Conservation (phyloP, 1,284 basidiomycete genomes). For the Trichosporon sp. region DNA sequence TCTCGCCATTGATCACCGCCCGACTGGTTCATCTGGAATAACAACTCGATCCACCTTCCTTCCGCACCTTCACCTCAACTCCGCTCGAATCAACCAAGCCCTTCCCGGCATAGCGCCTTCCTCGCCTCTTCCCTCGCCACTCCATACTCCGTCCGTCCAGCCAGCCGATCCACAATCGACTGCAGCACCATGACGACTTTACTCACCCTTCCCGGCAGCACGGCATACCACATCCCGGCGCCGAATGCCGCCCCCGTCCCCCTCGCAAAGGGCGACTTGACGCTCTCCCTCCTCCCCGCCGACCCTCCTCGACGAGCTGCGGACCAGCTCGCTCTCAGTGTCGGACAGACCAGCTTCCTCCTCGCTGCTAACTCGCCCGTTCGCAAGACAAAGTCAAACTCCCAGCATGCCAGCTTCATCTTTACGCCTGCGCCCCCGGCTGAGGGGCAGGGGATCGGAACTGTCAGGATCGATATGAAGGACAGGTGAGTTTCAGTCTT, state of each 20-base stretch:
- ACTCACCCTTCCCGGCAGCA: slow-evolving; percentile 33
- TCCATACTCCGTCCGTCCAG: background rate
- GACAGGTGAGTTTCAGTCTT: slow-evolving; percentile 33
- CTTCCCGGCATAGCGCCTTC: background rate
- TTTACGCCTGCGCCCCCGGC: slow-evolving; percentile 41
- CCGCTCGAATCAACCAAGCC: background rate
- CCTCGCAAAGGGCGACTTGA: slow-evolving; percentile 39
- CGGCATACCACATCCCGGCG: slow-evolving; percentile 40
- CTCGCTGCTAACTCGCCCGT: slow-evolving; percentile 34
- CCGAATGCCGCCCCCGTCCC: slow-evolving; percentile 30
- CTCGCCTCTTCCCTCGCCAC: background rate
- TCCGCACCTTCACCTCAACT: background rate
- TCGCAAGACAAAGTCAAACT: slow-evolving; percentile 35
- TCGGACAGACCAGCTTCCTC: slow-evolving; percentile 40
- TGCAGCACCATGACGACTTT: slow-evolving; percentile 35
- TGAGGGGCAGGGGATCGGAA: slow-evolving; percentile 35
- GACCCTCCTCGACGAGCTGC: slow-evolving; percentile 33
- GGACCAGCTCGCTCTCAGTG: slow-evolving; percentile 33
- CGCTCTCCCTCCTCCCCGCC: slow-evolving; percentile 39
- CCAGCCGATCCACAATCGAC: too few relatives aligned
- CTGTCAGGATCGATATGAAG: slow-evolving; percentile 40
- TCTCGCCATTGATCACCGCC: background rate
- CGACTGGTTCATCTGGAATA: background rate
- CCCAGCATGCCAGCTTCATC: slow-evolving; percentile 39
- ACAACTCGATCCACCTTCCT: background rate